Conservation (phyloP, 1,284 basidiomycete genomes). For the Cerioporus squamosus region DNA sequence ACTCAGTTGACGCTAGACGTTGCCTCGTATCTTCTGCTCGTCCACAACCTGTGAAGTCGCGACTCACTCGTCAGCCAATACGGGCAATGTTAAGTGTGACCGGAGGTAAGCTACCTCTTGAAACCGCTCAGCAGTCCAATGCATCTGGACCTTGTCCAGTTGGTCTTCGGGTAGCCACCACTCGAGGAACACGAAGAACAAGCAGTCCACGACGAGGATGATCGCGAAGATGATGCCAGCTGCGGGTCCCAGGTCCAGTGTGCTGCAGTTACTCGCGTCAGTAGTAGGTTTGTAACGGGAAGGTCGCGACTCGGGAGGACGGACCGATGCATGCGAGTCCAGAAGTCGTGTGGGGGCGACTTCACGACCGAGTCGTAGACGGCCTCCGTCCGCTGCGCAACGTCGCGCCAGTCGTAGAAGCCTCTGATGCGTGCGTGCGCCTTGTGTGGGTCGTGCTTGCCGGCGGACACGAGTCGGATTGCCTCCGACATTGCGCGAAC, state of each 20-base stretch:
- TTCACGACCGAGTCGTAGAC: slow-evolving; percentile 80
- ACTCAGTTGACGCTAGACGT: too few species aligned
- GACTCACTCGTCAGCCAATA: too few species aligned
- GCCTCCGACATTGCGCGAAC: slow-evolving; percentile 84
- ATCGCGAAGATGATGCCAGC: slow-evolving; percentile 80
- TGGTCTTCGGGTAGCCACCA: slow-evolving; percentile 75
- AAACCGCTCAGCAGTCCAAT: slow-evolving; percentile 46
- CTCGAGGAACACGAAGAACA: slow-evolving; percentile 79
- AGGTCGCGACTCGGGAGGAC: neutral
- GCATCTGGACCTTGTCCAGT: slow-evolving; percentile 65
- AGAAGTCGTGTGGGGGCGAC: slow-evolving; percentile 63
- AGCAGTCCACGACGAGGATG: slow-evolving; percentile 80
- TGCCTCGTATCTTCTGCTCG: too few species aligned
- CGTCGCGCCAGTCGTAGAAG: slow-evolving; percentile 91
- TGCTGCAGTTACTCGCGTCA: slow-evolving; percentile 47
- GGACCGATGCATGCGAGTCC: slow-evolving; percentile 75
- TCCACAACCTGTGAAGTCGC: too few species aligned
- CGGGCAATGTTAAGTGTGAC: too few species aligned
- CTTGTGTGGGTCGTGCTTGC: slow-evolving; percentile 76
- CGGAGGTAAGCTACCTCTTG: slow-evolving; percentile 30
- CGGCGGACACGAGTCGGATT: slow-evolving; percentile 69
- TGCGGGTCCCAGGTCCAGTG: slow-evolving; percentile 71
- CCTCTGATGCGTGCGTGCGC: slow-evolving; percentile 80
- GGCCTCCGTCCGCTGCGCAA: slow-evolving; percentile 79
- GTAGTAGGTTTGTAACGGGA: neutral